Evolutionary conservation across 352 stramenopile species (phyloP), one percentile per base, ranked within the genome.

Genomic region (Phytopythium sindhum): DNA sequence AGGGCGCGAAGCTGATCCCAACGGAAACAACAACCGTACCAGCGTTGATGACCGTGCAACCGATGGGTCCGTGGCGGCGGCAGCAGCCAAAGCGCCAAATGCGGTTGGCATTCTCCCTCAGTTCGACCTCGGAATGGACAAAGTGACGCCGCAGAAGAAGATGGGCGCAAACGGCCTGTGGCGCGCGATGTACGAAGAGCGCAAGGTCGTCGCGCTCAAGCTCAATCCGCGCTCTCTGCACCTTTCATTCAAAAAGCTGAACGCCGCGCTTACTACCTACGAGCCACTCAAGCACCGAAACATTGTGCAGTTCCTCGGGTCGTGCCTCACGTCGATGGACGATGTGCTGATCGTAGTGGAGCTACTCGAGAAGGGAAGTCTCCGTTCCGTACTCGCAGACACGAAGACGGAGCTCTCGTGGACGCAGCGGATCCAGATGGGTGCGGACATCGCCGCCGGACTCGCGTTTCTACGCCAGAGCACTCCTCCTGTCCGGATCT

Each of bases 331-430:
- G 4, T 69, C 77, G 31, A 61, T 77, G n/a, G 80, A 86, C 45
- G 79, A 91, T 26, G 67, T 88, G 4, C 72, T 89, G 39, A 73
- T 95, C 39, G 81, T 91, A 2, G 81, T 86, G 53, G 86, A 93
- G 60, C 81, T 84, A 62, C 93, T 95, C 81, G 55, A 73, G n/a
- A 85, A 85, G 47, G 84, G 86, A 10, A 89, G 71, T 37, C 62
- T 93, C 3, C 78, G 75, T 23, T 80, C 77, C 5, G 74, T 90
- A 12, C 57, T 93, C 24, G 45, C 69, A 26, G 75, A 81, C 63
- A 59, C 73, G 5, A 74, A 84, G 60, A 67, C 81, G 31, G 70
- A 85, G 39, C 54, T 93, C 7, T 57, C 71, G 54, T 93, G 84
- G 84, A 64, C 75, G 19, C 67, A 77, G 55, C 65, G 77, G 12